Base-by-base conservation (phyloP, 768 basidiomycete species). In the Fistulinella prunicolor region DNA sequence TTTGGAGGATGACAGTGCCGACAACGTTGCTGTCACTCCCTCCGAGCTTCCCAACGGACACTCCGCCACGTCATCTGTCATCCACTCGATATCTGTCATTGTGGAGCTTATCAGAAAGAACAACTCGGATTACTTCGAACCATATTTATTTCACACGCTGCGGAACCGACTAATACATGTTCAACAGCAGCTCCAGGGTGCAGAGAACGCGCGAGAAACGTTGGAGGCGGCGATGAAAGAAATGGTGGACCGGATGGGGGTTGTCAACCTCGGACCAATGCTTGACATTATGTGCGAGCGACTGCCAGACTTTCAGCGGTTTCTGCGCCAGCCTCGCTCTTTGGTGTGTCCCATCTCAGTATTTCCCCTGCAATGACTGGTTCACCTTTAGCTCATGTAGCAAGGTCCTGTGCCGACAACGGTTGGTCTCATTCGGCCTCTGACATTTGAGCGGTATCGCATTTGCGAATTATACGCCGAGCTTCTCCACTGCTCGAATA, bases 71-170 rank as follows among this genome's bases (percentile, higher is more conserved):
- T 96, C 94, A 10, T 90, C 91, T 7, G 83, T 97, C 44, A 77
- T 88, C 22, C 83, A 93, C 54, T 85, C 90, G 10, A 88, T 94
- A 56, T 85, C 86, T 36, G 83, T 97, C 59, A 75, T 97, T 51
- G 87, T 94, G 55, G 95, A 98, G 64, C 78, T 96, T 34, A 96
- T 97, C 56, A 81, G 94, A 44, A 94, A 97, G 65, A 97, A 97
- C 68, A 97, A 98, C 66, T 95, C 94, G 32, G 95, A 99, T 66
- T 97, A 94, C 63, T 94, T 96, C 62, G 96, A 99, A 69, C 95
- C 94, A 5, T 95, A 94, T 66, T 77, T 97, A 12, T 97, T 96
- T 70, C 94, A 96, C 61, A 93, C 90, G 1, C 71, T 96, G 36
- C 83, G 94, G 41, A 94, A 94, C 63, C 81, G 92, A 38, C 77